Base-by-base conservation (phyloP, 2,329 filamentous ascomycete genomes). In the Sordariomycetes sp. region DNA sequence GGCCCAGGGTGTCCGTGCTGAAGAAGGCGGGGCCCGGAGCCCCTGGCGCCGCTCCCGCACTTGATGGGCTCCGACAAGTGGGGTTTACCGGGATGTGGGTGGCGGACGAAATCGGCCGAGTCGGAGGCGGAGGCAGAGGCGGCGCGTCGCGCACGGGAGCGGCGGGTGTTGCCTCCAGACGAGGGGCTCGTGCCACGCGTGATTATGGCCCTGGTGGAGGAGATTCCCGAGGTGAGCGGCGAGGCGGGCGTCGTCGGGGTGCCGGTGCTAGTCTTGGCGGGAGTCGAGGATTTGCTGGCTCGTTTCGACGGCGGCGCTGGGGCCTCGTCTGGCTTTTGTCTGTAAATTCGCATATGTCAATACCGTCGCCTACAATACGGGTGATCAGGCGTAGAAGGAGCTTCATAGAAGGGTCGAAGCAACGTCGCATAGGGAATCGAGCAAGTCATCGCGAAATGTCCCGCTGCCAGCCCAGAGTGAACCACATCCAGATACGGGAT, bases 101-200 rank as follows among this genome's bases (percentile, higher is more conserved):
- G 8, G 10, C 51, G 51, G 25, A 15, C 51, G 24, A 52, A 52
- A 12, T 52, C 51, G 25, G 51, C 20, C 3, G 45, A n/a, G 20
- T 50, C 45, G 45, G 45, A 50, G 20, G 20, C 45, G 8, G 45
- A 50, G 20, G 20, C 45, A 3, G 45, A 50, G 20, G 45, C 45
- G n/a, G 45, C 45, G 45, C n/a, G 54, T 17, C 25, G 25, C 10
- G 45, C 54, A 10, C 32, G 54, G n/a, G 53, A 55, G 4, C 53
- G 53, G 10, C 22, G 22, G 15, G 42, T 35, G 20, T 56, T 45
- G 42, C 54, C 25, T n/a, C 50, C 25, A 3, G 54, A 56, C 42
- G 54, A 56, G 42, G 54, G 25, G 25, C 45, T 48, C 39, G 54
- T 56, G 15, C 54, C 54, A 42, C 54, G 54, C 25, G 45, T 34